phyloP scores from a whole-genome alignment of 2,329 filamentous ascomycete genomes.

The Fusarium virguliforme region DNA sequence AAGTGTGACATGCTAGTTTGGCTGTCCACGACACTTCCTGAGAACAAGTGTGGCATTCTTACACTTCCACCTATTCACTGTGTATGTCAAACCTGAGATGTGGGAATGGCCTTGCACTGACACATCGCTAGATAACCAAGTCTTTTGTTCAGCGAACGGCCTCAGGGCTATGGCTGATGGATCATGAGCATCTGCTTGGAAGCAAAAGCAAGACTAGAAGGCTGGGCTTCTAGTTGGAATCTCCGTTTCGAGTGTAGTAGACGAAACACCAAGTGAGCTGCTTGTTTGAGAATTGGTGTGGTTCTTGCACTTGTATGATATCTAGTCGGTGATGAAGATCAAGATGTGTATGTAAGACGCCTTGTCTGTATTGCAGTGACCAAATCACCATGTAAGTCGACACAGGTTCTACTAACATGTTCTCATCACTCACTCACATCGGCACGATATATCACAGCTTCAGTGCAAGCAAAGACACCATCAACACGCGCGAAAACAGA shows the following conservation, averaged over 20 bases:
- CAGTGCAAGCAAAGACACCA: neutral
- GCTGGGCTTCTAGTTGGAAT: neutral
- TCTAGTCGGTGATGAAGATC: neutral
- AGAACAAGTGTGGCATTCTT: no score
- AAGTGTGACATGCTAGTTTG: neutral
- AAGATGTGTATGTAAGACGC: neutral
- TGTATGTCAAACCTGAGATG: neutral
- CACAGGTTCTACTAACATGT: neutral
- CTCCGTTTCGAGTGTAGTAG: neutral
- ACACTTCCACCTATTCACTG: neutral
- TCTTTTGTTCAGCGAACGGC: neutral
- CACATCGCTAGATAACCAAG: neutral
- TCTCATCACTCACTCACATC: neutral
- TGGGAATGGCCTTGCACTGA: neutral
- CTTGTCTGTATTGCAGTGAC: neutral
- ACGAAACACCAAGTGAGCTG: neutral
- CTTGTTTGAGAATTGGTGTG: neutral
- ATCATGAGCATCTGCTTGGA: neutral
- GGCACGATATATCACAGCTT: neutral
- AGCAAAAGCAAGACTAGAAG: neutral
- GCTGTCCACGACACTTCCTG: no score
- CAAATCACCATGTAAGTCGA: neutral
- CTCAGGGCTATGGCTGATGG: neutral
- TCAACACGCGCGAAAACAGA: constrained; percentile 41
- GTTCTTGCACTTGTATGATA: neutral